These are phyloP conservation scores for Chrysopogon serrulatus DNA, from an alignment of 176 grass and related monocot genomes.

Conservation along the genomic window DNA sequence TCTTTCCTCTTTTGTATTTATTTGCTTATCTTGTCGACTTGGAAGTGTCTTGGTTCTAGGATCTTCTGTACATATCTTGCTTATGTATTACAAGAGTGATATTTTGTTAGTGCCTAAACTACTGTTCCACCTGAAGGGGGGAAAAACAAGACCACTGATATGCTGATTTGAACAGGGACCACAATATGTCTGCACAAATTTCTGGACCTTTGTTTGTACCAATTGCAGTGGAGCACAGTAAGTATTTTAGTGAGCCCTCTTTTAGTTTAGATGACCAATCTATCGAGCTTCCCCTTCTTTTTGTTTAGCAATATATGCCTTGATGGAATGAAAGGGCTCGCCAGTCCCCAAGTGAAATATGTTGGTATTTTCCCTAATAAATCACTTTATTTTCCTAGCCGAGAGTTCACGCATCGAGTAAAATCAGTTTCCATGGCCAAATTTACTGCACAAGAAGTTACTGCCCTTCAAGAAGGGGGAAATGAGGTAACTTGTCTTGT, in stretches of 20 bases:
- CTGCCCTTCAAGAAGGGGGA: conserved; percentile 85
- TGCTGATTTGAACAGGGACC: conserved; percentile 74
- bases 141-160: conserved; percentile 23
- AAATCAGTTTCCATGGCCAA: conserved; percentile 99
- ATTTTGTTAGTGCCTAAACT: not conserved
- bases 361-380: not conserved
- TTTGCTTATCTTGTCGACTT: not conserved
- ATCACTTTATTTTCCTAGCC: conserved; percentile 40
- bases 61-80: not conserved
- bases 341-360: not conserved
- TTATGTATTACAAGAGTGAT: not conserved
- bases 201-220: conserved; percentile 95
- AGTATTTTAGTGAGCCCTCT: conserved; percentile 41
- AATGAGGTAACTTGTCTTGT: conserved; percentile 61
- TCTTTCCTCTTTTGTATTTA: not conserved
- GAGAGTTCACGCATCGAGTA: conserved; percentile 92
- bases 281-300: not conserved
- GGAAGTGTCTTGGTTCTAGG: not conserved
- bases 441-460: conserved; percentile 96
- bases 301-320: conserved; percentile 10
- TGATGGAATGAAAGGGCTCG: not conserved
- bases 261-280: conserved; percentile 11
- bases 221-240: conserved; percentile 99
- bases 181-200: conserved; percentile 98
- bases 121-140: not conserved